Percentiles rank a stretch among this genome's conserved stretches.
phyloP scores from a whole-genome alignment of 768 basidiomycete species.

The Tricholoma matsutake region DNA sequence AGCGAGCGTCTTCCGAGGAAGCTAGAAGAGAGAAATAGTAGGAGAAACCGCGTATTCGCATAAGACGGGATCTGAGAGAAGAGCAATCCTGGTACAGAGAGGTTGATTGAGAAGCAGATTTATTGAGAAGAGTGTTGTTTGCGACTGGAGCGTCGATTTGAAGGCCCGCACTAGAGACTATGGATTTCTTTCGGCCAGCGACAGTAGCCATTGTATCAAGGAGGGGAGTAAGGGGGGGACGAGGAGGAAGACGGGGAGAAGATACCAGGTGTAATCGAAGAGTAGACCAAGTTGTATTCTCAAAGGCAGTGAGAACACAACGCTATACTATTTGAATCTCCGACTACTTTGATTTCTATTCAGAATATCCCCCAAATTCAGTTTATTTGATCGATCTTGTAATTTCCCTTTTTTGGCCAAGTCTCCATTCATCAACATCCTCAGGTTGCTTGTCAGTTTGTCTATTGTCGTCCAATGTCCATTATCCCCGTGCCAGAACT shows the following conservation, averaged over 20 bases:
- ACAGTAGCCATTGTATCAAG: conserved; percentile 45
- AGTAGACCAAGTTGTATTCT: not conserved
- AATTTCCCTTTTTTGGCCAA: conserved; percentile 2
- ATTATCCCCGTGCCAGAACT: too few relatives aligned
- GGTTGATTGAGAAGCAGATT: conserved; percentile 80
- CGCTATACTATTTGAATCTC: conserved; percentile 23
- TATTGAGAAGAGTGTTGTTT: conserved; percentile 87
- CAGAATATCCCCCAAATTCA: conserved; percentile 15
- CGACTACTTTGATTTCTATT: conserved; percentile 19
- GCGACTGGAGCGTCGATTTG: conserved; percentile 73
- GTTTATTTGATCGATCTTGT: conserved; percentile 1
- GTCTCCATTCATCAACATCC: too few relatives aligned
- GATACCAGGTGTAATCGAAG: conserved; percentile 11
- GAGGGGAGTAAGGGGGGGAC: conserved; percentile 19
- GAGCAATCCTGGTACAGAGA: conserved; percentile 94
- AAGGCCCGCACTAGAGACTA: conserved; percentile 60
- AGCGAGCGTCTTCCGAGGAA: conserved; percentile 55
- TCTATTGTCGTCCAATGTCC: not conserved
- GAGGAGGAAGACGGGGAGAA: conserved; percentile 16
- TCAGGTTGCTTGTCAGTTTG: too few relatives aligned
- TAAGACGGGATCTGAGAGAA: conserved; percentile 67
- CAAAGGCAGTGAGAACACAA: conserved; percentile 17
- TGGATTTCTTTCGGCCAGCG: conserved; percentile 78
- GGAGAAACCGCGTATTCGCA: conserved; percentile 73
- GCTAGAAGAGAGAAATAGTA: conserved; percentile 63